These are phyloP conservation scores for Grammothele lineata DNA, from an alignment of 768 basidiomycete genomes.

Conservation along the genomic window DNA sequence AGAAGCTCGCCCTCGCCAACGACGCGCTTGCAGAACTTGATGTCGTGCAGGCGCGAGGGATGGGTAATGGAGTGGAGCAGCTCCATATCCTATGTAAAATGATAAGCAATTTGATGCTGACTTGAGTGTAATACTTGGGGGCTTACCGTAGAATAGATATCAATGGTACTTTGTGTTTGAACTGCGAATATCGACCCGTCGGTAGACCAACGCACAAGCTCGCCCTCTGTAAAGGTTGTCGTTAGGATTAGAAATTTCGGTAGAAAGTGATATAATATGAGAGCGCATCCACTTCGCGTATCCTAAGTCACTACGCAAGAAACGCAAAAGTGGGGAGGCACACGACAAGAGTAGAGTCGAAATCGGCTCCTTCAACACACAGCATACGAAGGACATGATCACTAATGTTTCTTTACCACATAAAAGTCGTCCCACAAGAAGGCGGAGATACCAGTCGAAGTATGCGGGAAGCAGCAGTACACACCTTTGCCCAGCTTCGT, in stretches of 20 bases:
- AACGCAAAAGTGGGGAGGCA: too few relatives aligned
- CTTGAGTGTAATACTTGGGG: too few relatives aligned
- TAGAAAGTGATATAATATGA: neutral
- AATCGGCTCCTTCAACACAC: too few relatives aligned
- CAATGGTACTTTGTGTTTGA: slow-evolving; percentile 68
- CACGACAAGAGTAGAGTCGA: too few relatives aligned
- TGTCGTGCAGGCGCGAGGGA: slow-evolving; percentile 79
- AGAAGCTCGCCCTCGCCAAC: slow-evolving; percentile 61
- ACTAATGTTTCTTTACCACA: too few relatives aligned
- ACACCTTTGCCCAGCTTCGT: slow-evolving; percentile 85
- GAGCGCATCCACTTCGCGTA: too few relatives aligned
- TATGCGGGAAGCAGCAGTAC: too few relatives aligned
- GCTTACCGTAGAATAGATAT: slow-evolving; percentile 64
- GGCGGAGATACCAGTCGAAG: too few relatives aligned
- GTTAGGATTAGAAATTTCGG: neutral
- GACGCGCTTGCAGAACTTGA: slow-evolving; percentile 66
- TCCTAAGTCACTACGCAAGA: too few relatives aligned
- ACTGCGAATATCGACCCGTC: slow-evolving; percentile 78
- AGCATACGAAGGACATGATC: too few relatives aligned
- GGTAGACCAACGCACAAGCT: slow-evolving; percentile 85
- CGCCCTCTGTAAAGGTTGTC: slow-evolving; percentile 91
- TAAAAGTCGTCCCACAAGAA: too few relatives aligned
- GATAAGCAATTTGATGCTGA: too few relatives aligned
- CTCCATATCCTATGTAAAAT: slow-evolving; percentile 64
- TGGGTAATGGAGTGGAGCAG: slow-evolving; percentile 71